phyloP scores from a whole-genome alignment of 2,329 filamentous ascomycete genomes.

The Paecilomyces sp. region DNA sequence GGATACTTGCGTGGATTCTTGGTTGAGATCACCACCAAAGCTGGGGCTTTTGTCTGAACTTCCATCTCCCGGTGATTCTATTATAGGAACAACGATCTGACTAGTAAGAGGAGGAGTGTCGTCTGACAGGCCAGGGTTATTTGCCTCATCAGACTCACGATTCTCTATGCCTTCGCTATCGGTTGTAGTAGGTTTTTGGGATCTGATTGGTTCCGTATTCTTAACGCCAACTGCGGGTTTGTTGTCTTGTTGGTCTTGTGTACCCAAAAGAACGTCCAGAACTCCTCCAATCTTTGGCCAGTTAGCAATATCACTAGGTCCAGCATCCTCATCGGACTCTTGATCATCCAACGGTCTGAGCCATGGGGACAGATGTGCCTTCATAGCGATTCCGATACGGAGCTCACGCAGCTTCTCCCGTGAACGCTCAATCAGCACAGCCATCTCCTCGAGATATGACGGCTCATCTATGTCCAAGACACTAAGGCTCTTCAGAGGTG shows the following conservation, averaged over 20 bases:
- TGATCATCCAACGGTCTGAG: slow-evolving; percentile 15
- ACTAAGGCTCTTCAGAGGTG: slow-evolving; percentile 64
- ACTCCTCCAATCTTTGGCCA: slow-evolving; percentile 29
- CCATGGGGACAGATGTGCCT: slow-evolving; percentile 19
- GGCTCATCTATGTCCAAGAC: slow-evolving; percentile 77
- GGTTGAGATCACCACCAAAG: background rate
- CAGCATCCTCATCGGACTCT: slow-evolving; percentile 8
- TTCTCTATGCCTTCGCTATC: background rate
- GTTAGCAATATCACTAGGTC: slow-evolving; percentile 6
- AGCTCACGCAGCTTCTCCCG: slow-evolving; percentile 61
- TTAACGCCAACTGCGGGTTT: background rate
- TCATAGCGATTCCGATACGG: slow-evolving; percentile 61
- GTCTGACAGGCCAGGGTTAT: background rate
- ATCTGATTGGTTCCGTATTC: background rate
- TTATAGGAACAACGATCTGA: background rate
- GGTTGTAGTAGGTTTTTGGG: background rate
- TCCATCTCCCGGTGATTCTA: background rate
- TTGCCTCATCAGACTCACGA: background rate
- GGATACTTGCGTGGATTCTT: background rate
- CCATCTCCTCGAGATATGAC: slow-evolving; percentile 78
- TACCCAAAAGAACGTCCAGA: slow-evolving; percentile 21
- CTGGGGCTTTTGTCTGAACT: background rate
- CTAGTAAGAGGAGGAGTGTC: background rate
- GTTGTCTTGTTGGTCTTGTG: background rate
- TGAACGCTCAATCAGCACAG: slow-evolving; percentile 66